These are phyloP conservation scores for Inga laurina DNA, from an alignment of 306 rosid species.

Conservation along the genomic window DNA sequence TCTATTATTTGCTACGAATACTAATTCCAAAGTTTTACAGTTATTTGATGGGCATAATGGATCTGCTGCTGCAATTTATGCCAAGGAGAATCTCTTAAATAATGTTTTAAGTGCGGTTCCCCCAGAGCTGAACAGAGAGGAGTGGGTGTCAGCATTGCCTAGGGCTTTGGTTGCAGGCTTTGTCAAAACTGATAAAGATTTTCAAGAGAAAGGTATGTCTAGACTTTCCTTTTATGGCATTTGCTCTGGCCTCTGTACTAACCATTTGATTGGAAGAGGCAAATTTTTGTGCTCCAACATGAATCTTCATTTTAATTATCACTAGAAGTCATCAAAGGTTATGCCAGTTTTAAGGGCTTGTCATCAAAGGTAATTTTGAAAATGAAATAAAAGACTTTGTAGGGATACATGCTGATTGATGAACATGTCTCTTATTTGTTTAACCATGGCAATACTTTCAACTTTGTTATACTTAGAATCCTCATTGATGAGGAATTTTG, in stretches of 20 bases:
- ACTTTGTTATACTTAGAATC: neutral
- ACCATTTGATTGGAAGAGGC: constrained; percentile 11
- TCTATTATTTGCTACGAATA: constrained; percentile 25
- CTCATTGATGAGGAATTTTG: neutral
- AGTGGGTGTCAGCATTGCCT: constrained; percentile 94
- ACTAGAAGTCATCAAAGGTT: constrained; percentile 12
- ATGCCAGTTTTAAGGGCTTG: neutral
- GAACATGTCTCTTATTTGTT: constrained; percentile 9
- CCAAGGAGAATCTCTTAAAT: constrained; percentile 92
- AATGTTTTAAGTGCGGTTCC: constrained; percentile 82
- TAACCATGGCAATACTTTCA: neutral
- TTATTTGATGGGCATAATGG: constrained; percentile 99
- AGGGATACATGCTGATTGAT: neutral
- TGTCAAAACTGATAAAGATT: constrained; percentile 95
- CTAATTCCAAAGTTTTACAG: constrained; percentile 57
- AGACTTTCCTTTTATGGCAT: constrained; percentile 20
- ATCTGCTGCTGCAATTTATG: constrained; percentile 91
- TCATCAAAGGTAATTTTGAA: neutral
- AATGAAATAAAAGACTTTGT: neutral
- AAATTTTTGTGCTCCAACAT: neutral
- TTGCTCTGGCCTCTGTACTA: constrained; percentile 2
- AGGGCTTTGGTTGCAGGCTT: constrained; percentile 99
- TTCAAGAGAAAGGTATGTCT: constrained; percentile 71
- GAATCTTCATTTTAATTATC: constrained; percentile 20
- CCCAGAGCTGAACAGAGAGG: constrained; percentile 88